Base-by-base conservation (phyloP, 176 grass and related monocot species). In the Dendrocalamus sinicus region DNA sequence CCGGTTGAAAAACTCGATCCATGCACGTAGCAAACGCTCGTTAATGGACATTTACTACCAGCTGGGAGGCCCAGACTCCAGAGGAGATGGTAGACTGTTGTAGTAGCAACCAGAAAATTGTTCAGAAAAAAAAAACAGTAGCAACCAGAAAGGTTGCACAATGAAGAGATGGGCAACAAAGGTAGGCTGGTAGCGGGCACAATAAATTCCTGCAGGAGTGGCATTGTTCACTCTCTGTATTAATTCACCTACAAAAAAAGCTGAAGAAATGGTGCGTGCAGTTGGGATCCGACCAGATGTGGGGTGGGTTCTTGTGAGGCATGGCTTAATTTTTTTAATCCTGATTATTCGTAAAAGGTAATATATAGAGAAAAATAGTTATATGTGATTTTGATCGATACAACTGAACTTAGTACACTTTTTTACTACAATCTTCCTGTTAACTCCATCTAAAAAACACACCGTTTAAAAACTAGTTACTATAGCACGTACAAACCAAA, bases 171-270 rank as follows among this genome's bases (percentile, higher is more conserved):
- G 83, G 32, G 32, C 46, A 85, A 69, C 30, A 28, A 67, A 24
- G 72, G 75, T 24, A 64, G 13, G 59, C 37, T 46, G 7, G 48
- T 75, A 50, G 71, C 26, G 54, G 35, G 53, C 79, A 13, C 89
- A 54, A 82, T 86, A 83, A 90, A 82, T 86, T 90, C 72, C 17
- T 59, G 47, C 79, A 83, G 55, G 44, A n/a, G 11, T 54, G 60
- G 22, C 46, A 63, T 52, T 41, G 60, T 65, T 65, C 73, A 69
- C 62, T 19, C 62, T 19, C n/a, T 30, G 53, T 45, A 55, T 72
- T 72, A 50, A 81, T 54, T 60, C 69, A 28, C 37, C 68, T 58
- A 43, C 59, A 8, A 61, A 63, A 69, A 17, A 30, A 9, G 2
- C 48, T 72, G 14, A 53, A 17, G 43, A 30, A 70, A 74, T 7